Base-by-base conservation (phyloP, 2,329 filamentous ascomycete species). In the Alternaria viburni region DNA sequence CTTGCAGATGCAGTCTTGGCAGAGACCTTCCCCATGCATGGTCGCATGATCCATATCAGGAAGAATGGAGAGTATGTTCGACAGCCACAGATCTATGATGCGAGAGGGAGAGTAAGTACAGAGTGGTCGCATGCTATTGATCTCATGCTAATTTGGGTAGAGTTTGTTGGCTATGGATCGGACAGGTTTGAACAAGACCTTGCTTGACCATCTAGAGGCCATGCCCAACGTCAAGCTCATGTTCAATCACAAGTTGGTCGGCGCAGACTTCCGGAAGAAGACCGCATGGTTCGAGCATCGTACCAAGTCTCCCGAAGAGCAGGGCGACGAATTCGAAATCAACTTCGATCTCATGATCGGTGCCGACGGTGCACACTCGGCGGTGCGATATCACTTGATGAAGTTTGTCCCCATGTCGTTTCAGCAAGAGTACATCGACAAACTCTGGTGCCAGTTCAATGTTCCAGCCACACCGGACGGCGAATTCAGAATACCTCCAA, bases 401-500 rank as follows among this genome's bases (percentile, higher is more conserved):
- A 98, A 98, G 81, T 97, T 88, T 73, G 88, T 91, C 1, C 89
- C 91, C 11, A 93, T 98, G 88, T 89, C 96, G 81, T 99, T 97
- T 76, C 86, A 91, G 71, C 96, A 99, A 77, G 89, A 93, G 73
- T 99, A 99, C 79, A 96, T 99, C 76, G 95, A 98, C 79, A 96
- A 94, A 0, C 83, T 98, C 6, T 99, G 96, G 96, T 98, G 95
- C 79, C 96, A 99, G 77, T 98, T 99, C 77, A 89, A 89, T 54
- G 93, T 99, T 65, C 84, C 87, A 19, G 86, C 92, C 1, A 68
- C 79, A 3, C 62, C 77, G 10, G 69, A 76, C 0, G 83, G 84
- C 21, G 82, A 85, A 49, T 98, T 96, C 77, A 85, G 86, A 51
- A 96, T 98, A 70, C 96, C 93, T 0, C 93, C 93, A 2, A 92